Percentiles rank a stretch among this genome's conserved stretches.
phyloP scores from a whole-genome alignment of 176 grass and related monocot genomes.

The Sorghum bicolor region DNA sequence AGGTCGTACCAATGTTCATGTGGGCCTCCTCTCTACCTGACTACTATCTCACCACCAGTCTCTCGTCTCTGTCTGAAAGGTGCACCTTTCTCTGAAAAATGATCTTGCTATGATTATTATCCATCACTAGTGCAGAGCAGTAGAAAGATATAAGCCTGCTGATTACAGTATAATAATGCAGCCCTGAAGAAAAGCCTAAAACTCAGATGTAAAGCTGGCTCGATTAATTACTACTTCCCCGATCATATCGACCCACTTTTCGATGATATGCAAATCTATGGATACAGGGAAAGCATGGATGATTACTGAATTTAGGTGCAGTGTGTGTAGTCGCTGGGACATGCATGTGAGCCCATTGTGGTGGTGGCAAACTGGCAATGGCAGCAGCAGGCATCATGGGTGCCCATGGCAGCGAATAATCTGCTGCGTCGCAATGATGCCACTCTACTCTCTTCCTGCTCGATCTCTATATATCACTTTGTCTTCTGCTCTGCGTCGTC shows the following conservation, averaged over 20 bases:
- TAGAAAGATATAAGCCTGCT: background rate
- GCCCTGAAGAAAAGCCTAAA: conserved; percentile 7
- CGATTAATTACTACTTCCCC: background rate
- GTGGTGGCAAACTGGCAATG: background rate
- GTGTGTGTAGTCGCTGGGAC: background rate
- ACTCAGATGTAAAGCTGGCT: background rate
- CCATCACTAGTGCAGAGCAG: no score
- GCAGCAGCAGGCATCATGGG: conserved; percentile 9
- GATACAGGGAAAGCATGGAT: conserved; percentile 23
- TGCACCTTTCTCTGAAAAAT: background rate
- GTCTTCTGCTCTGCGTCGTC: background rate
- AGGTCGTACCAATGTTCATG: background rate
- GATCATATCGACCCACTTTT: background rate
- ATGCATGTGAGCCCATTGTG: conserved; percentile 20
- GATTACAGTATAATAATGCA: conserved; percentile 7
- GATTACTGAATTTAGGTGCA: background rate
- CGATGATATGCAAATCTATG: conserved; percentile 14
- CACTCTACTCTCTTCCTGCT: background rate
- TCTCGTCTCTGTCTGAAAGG: background rate
- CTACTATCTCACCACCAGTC: background rate
- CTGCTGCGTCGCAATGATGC: conserved; percentile 36
- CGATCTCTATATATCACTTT: background rate
- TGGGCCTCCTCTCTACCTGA: background rate
- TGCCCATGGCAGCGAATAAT: conserved; percentile 42
- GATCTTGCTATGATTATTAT: conserved; percentile 22